Percentiles rank a stretch among this genome's conserved stretches.
phyloP scores from a whole-genome alignment of 2,329 filamentous ascomycete species.

The Microsporum ferrugineum region DNA sequence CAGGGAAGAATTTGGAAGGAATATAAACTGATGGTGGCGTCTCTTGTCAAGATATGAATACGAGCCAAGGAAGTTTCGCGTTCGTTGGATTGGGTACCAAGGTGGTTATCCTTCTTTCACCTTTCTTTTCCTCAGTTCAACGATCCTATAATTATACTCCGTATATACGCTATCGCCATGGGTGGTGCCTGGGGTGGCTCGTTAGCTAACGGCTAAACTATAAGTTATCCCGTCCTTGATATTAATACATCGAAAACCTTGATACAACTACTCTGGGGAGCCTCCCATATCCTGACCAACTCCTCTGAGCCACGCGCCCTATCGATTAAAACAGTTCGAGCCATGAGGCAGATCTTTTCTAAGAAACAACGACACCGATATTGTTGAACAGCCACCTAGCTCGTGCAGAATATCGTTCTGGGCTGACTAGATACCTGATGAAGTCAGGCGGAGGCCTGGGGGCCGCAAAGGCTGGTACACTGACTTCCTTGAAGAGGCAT shows the following conservation, averaged over 20 bases:
- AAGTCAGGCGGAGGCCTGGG: slow-evolving; percentile 3
- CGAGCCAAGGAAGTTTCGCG: neutral
- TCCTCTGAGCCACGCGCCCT: neutral
- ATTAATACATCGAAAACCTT: no score
- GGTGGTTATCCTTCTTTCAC: no score
- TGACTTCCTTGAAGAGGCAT: neutral
- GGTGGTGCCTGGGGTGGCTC: no score
- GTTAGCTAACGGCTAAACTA: no score
- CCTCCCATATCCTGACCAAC: neutral
- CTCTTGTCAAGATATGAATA: neutral
- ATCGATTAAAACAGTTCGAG: neutral
- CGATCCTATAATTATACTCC: no score
- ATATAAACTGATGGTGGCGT: neutral
- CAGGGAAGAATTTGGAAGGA: neutral
- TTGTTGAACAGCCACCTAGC: neutral
- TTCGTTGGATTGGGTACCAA: neutral
- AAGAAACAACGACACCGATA: neutral
- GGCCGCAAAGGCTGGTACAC: slow-evolving; percentile 4
- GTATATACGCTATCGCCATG: no score
- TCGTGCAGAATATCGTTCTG: neutral
- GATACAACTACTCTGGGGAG: neutral
- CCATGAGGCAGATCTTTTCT: neutral
- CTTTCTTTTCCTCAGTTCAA: no score
- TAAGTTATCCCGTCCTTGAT: no score
- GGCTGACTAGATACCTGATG: slow-evolving; percentile 1